A percentile compares a stretch with the other conserved stretches of the same genome.
Evolutionary conservation across 2,329 filamentous ascomycete genomes (phyloP).

Genomic region (Neonectria sp.): DNA sequence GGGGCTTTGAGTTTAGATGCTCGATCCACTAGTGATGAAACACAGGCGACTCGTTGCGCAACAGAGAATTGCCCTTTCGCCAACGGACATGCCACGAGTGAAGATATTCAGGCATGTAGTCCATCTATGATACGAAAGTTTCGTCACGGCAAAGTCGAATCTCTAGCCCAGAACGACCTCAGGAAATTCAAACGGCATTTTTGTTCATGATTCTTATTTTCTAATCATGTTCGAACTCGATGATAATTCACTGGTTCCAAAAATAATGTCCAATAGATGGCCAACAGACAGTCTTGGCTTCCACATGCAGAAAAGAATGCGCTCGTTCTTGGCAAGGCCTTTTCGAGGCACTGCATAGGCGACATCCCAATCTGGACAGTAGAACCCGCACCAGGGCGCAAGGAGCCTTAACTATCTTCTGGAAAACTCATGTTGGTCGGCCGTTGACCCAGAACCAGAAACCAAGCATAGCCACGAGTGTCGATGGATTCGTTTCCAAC

Average conservation of each 20-base stretch:
- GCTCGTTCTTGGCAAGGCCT: slow-evolving; percentile 4
- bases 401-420: not conserved
- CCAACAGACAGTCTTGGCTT: not conserved
- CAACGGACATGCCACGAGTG: not conserved
- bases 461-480: not conserved
- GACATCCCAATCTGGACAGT: not conserved
- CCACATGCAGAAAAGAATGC: not conserved
- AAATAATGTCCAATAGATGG: slow-evolving; percentile 6
- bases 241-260: slow-evolving; percentile 3
- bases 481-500: not conserved
- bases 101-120: slow-evolving; percentile 4
- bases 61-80: not conserved
- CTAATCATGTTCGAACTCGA: not conserved
- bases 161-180: not conserved
- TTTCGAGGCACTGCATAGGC: not conserved
- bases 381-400: not conserved
- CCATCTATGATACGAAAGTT: not conserved
- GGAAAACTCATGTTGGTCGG: not conserved
- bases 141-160: not conserved
- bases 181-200: not conserved
- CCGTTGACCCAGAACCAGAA: not conserved
- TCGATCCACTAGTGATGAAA: slow-evolving; percentile 11
- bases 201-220: not conserved
- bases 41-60: not conserved
- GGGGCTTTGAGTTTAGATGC: not conserved